Conservation (phyloP, 1,284 basidiomycete genomes). For the Leccinum fuscescens region DNA sequence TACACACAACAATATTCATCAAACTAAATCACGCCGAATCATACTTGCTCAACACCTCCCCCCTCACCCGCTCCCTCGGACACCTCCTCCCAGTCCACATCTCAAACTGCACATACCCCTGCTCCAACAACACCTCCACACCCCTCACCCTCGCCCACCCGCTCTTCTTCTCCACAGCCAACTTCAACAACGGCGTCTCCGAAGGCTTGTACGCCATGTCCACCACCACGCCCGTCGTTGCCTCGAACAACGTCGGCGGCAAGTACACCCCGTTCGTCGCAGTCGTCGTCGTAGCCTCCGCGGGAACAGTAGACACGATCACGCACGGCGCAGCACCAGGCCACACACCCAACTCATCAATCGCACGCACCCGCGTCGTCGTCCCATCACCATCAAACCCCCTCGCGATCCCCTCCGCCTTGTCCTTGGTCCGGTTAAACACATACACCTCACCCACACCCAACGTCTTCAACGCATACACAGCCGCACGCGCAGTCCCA, state of each 20-base stretch:
- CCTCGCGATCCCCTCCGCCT: slow-evolving; percentile 66
- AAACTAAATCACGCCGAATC: slow-evolving; percentile 1
- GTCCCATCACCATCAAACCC: slow-evolving; percentile 57
- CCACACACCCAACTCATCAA: slow-evolving; percentile 59
- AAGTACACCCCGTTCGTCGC: slow-evolving; percentile 46
- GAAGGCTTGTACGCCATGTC: slow-evolving; percentile 93
- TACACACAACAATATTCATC: too few species aligned
- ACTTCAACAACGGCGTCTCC: slow-evolving; percentile 61
- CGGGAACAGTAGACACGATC: slow-evolving; percentile 86
- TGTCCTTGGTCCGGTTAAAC: slow-evolving; percentile 78
- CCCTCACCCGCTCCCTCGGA: slow-evolving; percentile 47
- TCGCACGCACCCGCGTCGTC: slow-evolving; percentile 50
- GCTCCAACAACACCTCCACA: slow-evolving; percentile 82
- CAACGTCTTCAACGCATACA: slow-evolving; percentile 80
- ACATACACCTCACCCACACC: slow-evolving; percentile 74
- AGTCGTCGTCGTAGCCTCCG: slow-evolving; percentile 54
- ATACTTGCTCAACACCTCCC: slow-evolving; percentile 52
- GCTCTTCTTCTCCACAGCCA: slow-evolving; percentile 44
- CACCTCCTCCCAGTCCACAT: slow-evolving; percentile 73
- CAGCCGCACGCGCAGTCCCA: slow-evolving; percentile 88
- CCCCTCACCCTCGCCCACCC: slow-evolving; percentile 60
- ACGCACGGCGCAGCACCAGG: slow-evolving; percentile 65
- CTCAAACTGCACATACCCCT: slow-evolving; percentile 84
- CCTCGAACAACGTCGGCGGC: slow-evolving; percentile 51
- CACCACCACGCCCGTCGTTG: slow-evolving; percentile 63